These are phyloP conservation scores for Cryptosporidium tyzzeri DNA, from an alignment of 169 alveolate species.

Conservation along the genomic window DNA sequence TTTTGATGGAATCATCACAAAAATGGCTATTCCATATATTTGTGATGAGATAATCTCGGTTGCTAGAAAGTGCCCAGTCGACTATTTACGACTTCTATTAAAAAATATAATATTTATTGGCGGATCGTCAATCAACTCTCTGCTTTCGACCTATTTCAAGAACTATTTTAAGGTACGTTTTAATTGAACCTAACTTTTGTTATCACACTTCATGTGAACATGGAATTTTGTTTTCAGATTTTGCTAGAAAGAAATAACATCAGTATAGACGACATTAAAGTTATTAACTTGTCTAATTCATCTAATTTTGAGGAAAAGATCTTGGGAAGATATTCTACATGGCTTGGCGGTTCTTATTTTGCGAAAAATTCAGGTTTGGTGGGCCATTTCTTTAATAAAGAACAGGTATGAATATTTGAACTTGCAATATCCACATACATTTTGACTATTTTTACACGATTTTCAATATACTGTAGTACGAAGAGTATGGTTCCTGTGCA, in stretches of 20 bases:
- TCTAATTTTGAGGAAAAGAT: slow-evolving; percentile 1
- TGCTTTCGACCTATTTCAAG: slow-evolving; percentile 5
- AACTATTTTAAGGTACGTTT: slow-evolving; percentile 53
- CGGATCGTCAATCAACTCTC: slow-evolving; percentile 45
- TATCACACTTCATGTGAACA: background rate
- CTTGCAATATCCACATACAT: background rate
- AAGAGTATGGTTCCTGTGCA: slow-evolving; percentile 71
- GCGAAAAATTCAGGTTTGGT: slow-evolving; percentile 22
- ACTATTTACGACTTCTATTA: slow-evolving; percentile 26
- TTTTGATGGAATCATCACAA: slow-evolving; percentile 50
- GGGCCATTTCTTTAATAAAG: slow-evolving; percentile 18
- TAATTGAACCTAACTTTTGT: background rate
- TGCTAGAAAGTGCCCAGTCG: slow-evolving; percentile 67
- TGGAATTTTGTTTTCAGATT: slow-evolving; percentile 8
- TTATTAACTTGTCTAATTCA: slow-evolving; percentile 23
- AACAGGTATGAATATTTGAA: slow-evolving; percentile 42
- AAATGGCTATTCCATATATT: slow-evolving; percentile 28
- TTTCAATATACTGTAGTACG: slow-evolving; percentile 23
- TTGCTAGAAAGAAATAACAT: background rate
- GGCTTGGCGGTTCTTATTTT: slow-evolving; percentile 67
- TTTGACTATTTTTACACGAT: slow-evolving; percentile 4
- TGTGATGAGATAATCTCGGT: slow-evolving; percentile 44
- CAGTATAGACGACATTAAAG: background rate
- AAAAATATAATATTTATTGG: slow-evolving; percentile 59
- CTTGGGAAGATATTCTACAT: slow-evolving; percentile 39